Base-by-base conservation (phyloP, 805 yeast species). In the Hanseniaspora guilliermondii region DNA sequence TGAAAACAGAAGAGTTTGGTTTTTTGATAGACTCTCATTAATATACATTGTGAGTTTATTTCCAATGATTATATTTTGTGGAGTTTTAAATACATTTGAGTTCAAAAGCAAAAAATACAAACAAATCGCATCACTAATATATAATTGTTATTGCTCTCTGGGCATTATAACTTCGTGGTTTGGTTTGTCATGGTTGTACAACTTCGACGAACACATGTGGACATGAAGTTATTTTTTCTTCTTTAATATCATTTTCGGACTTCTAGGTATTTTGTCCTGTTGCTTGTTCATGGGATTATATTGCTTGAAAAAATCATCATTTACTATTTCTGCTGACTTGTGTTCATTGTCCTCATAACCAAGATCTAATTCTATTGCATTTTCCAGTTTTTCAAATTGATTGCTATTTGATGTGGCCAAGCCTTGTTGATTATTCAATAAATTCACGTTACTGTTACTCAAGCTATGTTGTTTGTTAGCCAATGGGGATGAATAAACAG, bases 161-260 rank as follows among this genome's bases (percentile, higher is more conserved):
- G 99, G 98, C 3, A 80, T 93, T 6, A 72, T 89, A 8, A 75
- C 86, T 45, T 79, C 95, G 49, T 93, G 96, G 95, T 76, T 83
- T 58, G 93, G 94, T 7, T 77, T 88, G 60, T 80, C 85, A 57
- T 89, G 96, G 96, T 70, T 85, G 53, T 89, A 86, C 64, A 86
- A 87, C 65, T 80, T 86, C 54, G 89, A 85, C 64, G 95, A 87
- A 61, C 73, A 77, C 6, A 71, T 84, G 2, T 83, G 88, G 87
- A 70, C 36, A 32, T 49, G 45, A 35, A 24, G 35, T 22, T 42
- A 27, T 7, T 25, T 42, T 27, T 42, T 42, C 46, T 40, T 49
- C 11, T 49, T 45, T 14, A 49, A 17, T 4, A 41, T 49, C 27
- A 49, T 49, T 33, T 44, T 49, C 24, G 53, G 53, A 17, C 47